Conservation (phyloP, 768 basidiomycete genomes). For the Mycena kentingensis region DNA sequence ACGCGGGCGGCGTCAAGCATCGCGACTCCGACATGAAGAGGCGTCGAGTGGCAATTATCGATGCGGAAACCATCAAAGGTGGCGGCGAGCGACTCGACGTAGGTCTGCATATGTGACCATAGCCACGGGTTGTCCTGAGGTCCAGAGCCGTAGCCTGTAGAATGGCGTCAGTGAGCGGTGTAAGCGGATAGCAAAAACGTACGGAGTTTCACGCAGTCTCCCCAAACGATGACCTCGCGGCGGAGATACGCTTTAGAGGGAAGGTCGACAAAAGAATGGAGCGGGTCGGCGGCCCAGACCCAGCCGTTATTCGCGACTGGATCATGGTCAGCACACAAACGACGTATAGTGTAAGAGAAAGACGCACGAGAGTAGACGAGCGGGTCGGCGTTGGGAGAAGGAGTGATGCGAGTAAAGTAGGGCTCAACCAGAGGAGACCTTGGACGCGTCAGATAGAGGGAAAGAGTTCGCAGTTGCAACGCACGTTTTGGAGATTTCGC, state of each 20-base stretch:
- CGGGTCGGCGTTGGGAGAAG: conserved; percentile 44
- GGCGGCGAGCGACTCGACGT: conserved; percentile 77
- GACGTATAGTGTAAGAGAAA: no score
- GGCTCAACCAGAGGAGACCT: conserved; percentile 86
- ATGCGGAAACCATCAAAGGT: conserved; percentile 96
- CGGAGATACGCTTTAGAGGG: conserved; percentile 94
- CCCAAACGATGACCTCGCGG: conserved; percentile 96
- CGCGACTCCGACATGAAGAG: conserved; percentile 90
- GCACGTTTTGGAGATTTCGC: conserved; percentile 74
- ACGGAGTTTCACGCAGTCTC: conserved; percentile 96
- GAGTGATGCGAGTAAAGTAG: conserved; percentile 86
- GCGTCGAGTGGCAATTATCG: conserved; percentile 98
- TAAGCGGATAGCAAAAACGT: no score
- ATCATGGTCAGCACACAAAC: no score
- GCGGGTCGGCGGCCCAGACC: conserved; percentile 96
- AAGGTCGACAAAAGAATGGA: conserved; percentile 89
- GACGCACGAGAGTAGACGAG: conserved; percentile 67
- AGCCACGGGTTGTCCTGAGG: conserved; percentile 89
- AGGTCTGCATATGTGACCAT: conserved; percentile 88
- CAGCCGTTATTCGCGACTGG: conserved; percentile 99
- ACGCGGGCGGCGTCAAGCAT: conserved; percentile 91
- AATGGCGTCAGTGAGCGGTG: no score
- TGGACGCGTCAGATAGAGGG: conserved; percentile 4
- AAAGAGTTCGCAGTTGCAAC: conserved; percentile 31
- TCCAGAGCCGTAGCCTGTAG: conserved; percentile 82